These are phyloP conservation scores for Wickerhamomyces mucosus DNA, from an alignment of 805 yeast species.

Conservation along the genomic window DNA sequence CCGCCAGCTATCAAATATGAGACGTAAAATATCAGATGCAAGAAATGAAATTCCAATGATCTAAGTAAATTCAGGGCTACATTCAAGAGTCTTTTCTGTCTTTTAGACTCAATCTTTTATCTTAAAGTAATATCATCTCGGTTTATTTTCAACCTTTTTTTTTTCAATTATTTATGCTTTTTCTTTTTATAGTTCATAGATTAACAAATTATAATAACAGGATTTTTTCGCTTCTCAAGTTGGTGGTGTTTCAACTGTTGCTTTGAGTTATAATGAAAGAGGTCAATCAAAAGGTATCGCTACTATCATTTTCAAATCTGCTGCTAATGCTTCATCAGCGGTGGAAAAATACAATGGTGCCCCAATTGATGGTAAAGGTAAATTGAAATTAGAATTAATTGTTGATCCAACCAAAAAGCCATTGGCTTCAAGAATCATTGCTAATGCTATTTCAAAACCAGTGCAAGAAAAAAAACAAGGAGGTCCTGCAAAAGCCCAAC, in stretches of 20 bases:
- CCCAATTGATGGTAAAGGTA: constrained; percentile 81
- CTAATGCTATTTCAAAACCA: constrained; percentile 32
- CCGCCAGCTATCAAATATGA: too few species aligned
- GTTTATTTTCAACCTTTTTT: background rate
- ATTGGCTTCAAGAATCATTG: constrained; percentile 62
- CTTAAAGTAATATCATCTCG: background rate
- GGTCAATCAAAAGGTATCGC: constrained; percentile 93
- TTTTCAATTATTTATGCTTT: background rate
- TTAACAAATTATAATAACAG: constrained; percentile 30
- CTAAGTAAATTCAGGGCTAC: too few species aligned
- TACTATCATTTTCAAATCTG: constrained; percentile 64
- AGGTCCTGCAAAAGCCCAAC: constrained; percentile 13
- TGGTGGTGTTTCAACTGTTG: constrained; percentile 71
- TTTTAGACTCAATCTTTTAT: too few species aligned
- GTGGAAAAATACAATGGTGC: constrained; percentile 84
- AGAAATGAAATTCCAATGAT: too few species aligned
- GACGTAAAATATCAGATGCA: too few species aligned
- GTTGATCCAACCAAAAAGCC: constrained; percentile 77
- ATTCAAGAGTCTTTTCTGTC: too few species aligned
- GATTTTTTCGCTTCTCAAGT: constrained; percentile 83
- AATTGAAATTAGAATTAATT: constrained; percentile 71
- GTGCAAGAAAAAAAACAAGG: too few species aligned
- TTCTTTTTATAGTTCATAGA: constrained; percentile 1
- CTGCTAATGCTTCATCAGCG: constrained; percentile 67
- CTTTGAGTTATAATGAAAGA: constrained; percentile 71